Conservation (phyloP, 139 green algal species). For the Tetradesmus lagerheimii region DNA sequence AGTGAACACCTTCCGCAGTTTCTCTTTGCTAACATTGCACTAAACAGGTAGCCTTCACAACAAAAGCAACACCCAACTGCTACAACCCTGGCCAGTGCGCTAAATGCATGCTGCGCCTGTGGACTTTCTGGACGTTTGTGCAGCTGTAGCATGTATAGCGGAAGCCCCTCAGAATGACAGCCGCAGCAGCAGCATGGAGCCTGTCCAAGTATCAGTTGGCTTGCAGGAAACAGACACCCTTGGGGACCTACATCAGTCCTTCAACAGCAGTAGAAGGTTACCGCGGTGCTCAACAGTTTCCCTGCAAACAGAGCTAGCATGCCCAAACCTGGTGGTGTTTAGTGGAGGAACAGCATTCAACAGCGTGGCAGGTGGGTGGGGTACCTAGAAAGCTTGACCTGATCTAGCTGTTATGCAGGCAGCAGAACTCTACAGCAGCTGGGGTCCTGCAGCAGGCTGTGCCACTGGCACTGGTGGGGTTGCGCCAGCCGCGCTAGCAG, state of each 20-base stretch:
- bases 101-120: not conserved
- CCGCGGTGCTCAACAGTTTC: constrained; percentile 26
- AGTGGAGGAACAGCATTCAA: constrained; percentile 99
- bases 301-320: constrained; percentile 40
- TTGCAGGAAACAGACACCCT: not conserved
- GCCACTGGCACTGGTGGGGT: not conserved
- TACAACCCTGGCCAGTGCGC: not conserved
- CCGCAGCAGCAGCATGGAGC: not conserved
- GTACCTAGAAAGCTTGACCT: not conserved
- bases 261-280: not conserved
- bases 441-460: not conserved
- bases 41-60: not conserved
- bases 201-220: not conserved
- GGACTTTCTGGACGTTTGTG: not conserved
- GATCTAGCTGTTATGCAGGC: not conserved
- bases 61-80: not conserved
- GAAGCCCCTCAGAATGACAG: not conserved
- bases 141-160: not conserved
- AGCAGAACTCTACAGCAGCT: not conserved
- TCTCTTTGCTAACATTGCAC: not conserved
- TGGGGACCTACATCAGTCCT: not conserved
- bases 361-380: constrained; percentile 80
- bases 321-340: constrained; percentile 88
- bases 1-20: not conserved
- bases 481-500: not conserved